Evolutionary conservation across 2,329 filamentous ascomycete species (phyloP).

Genomic region (Colletotrichum tanaceti): DNA sequence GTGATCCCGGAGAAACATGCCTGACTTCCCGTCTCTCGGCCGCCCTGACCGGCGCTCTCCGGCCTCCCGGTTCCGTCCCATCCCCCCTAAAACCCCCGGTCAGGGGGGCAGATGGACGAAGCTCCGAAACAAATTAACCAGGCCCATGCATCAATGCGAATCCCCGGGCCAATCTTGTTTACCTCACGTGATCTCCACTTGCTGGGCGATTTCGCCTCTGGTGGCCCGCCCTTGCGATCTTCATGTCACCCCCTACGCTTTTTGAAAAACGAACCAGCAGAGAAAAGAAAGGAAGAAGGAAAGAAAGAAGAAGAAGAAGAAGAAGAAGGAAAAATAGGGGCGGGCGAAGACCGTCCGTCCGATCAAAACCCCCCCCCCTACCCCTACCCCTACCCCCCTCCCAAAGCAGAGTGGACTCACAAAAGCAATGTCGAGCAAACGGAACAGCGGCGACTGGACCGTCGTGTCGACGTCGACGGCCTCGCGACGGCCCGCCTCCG

Average conservation of each 20-base stretch:
- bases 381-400: too few relatives aligned
- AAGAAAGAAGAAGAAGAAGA: too few relatives aligned
- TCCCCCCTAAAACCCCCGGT: too few relatives aligned
- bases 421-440: constrained; percentile 33
- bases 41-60: too few relatives aligned
- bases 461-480: not conserved
- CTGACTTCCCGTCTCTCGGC: too few relatives aligned
- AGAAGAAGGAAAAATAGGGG: too few relatives aligned
- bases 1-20: too few relatives aligned
- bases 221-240: not conserved
- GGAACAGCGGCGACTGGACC: constrained; percentile 26
- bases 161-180: constrained; percentile 39
- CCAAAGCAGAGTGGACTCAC: constrained; percentile 1
- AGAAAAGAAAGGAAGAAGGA: too few relatives aligned
- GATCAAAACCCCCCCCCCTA: not conserved
- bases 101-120: too few relatives aligned
- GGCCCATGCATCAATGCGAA: constrained; percentile 38
- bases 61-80: too few relatives aligned
- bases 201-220: constrained; percentile 14
- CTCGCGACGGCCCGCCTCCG: constrained; percentile 28
- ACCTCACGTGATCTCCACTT: constrained; percentile 37
- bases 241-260: not conserved
- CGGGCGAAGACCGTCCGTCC: not conserved
- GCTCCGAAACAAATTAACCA: too few relatives aligned
- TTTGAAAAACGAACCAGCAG: too few relatives aligned